Evolutionary conservation across 805 yeast species (phyloP), one percentile per base, ranked within the genome.

Genomic region (Candida vaughaniae): DNA sequence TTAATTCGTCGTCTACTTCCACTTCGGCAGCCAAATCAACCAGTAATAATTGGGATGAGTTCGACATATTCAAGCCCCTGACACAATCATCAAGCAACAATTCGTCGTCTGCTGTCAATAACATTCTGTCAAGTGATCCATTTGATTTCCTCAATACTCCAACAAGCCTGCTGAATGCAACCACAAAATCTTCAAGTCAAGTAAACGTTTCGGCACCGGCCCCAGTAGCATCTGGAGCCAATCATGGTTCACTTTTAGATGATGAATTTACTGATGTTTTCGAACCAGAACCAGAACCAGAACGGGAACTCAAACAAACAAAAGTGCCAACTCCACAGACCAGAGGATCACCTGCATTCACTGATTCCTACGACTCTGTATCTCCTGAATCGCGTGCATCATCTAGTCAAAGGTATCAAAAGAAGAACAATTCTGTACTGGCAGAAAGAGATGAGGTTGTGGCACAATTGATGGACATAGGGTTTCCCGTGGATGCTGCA

Each of bases 381-480:
- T 20, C 23, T 6, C 6, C 17, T 12, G 20, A 6, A 16, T 18
- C 9, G 20, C 18, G 31, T 14, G 20, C 31, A 7, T 8, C 15
- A 25, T 29, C 8, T 25, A 7, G n/a, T n/a, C n/a, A n/a, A n/a
- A n/a, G n/a, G n/a, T n/a, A n/a, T n/a, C n/a, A n/a, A n/a, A n/a
- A n/a, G n/a, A n/a, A n/a, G n/a, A 20, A 20, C 23, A 7, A 6
- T 10, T 20, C 23, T 20, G 6, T 10, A 7, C 23, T 20, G 23
- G 23, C 6, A 6, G 9, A 53, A 6, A 55, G 58, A 30, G 85
- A 80, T 45, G 62, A 62, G 28, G 68, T 78, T 1, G 53, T 85
- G 12, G 91, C 91, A 0, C 85, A 79, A 47, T 64, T 86, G 29
- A 59, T 85, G 2, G 93, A 86, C 41, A 87, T 87, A 78, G 95